phyloP scores from a whole-genome alignment of 169 alveolate genomes.

The Blepharisma undulans region DNA sequence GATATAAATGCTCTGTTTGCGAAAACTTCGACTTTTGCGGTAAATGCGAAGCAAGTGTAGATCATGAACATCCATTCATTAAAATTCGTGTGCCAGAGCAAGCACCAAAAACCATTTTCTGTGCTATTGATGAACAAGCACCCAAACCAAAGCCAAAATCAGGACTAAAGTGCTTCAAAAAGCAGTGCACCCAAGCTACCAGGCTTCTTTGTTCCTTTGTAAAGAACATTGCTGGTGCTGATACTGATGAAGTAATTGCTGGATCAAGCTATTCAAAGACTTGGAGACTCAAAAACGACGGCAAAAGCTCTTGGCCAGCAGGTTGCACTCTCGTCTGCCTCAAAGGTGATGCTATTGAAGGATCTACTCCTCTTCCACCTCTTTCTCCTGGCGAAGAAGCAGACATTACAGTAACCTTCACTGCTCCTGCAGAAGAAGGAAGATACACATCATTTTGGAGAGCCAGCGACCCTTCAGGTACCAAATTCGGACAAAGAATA shows the following conservation, averaged over 20 bases:
- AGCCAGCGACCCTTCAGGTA: slow-evolving; percentile 26
- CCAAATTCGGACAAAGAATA: slow-evolving; percentile 26
- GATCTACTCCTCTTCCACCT: background rate
- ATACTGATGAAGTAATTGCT: background rate
- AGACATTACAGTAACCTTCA: background rate
- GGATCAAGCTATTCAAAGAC: background rate
- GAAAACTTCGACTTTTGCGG: slow-evolving; percentile 73
- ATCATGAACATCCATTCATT: slow-evolving; percentile 75
- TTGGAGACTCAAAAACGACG: slow-evolving; percentile 34
- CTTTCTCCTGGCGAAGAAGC: background rate
- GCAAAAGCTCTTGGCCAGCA: slow-evolving; percentile 30
- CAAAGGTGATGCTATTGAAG: slow-evolving; percentile 31
- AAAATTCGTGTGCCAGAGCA: slow-evolving; percentile 65
- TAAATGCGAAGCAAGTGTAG: slow-evolving; percentile 59
- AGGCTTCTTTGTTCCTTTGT: slow-evolving; percentile 2
- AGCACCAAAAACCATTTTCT: slow-evolving; percentile 36
- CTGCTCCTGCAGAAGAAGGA: slow-evolving; percentile 26
- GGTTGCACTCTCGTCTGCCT: background rate
- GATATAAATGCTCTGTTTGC: slow-evolving; percentile 82
- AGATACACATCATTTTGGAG: slow-evolving; percentile 33
- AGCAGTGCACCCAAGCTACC: background rate
- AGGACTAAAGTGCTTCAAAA: background rate
- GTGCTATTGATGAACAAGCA: background rate
- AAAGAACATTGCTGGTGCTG: background rate
- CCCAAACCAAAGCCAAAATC: background rate